These are phyloP conservation scores for Cryptococcus amylolentus DNA, from an alignment of 1,284 basidiomycete genomes.

Conservation along the genomic window DNA sequence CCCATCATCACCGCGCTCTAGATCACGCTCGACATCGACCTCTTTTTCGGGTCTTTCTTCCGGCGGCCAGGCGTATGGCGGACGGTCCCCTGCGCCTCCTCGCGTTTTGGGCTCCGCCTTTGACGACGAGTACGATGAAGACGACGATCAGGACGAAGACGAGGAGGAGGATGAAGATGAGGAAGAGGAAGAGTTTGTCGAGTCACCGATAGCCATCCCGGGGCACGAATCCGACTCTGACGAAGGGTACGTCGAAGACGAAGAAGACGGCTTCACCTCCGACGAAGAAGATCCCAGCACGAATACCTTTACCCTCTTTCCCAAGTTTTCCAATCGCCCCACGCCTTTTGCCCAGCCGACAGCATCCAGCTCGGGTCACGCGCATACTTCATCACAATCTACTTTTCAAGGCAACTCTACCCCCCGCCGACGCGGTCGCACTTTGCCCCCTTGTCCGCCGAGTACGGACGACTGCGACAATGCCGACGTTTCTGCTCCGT, in stretches of 20 bases:
- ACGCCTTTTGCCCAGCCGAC: neutral
- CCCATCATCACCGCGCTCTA: neutral
- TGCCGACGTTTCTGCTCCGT: neutral
- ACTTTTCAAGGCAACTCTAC: neutral
- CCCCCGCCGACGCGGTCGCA: neutral
- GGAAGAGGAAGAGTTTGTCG: slow-evolving; percentile 11
- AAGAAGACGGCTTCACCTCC: slow-evolving; percentile 24
- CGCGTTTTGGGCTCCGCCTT: slow-evolving; percentile 6
- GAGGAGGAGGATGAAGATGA: slow-evolving; percentile 12
- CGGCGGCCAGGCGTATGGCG: neutral
- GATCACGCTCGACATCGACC: neutral
- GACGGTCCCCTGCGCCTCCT: neutral
- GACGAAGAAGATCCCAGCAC: slow-evolving; percentile 19
- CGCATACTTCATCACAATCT: no score
- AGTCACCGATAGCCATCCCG: slow-evolving; percentile 16
- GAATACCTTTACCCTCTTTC: neutral
- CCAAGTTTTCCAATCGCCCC: neutral
- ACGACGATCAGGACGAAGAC: slow-evolving; percentile 2
- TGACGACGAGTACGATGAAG: slow-evolving; percentile 9
- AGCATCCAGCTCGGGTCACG: no score
- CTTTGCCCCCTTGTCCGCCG: neutral
- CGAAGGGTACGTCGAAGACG: slow-evolving; percentile 23
- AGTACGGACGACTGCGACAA: slow-evolving; percentile 10
- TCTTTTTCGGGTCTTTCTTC: neutral
- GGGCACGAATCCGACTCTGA: slow-evolving; percentile 16